A percentile compares a stretch with the other conserved stretches of the same genome.
phyloP scores from a whole-genome alignment of 73 alveolate species.

The Symbiodinium natans region DNA sequence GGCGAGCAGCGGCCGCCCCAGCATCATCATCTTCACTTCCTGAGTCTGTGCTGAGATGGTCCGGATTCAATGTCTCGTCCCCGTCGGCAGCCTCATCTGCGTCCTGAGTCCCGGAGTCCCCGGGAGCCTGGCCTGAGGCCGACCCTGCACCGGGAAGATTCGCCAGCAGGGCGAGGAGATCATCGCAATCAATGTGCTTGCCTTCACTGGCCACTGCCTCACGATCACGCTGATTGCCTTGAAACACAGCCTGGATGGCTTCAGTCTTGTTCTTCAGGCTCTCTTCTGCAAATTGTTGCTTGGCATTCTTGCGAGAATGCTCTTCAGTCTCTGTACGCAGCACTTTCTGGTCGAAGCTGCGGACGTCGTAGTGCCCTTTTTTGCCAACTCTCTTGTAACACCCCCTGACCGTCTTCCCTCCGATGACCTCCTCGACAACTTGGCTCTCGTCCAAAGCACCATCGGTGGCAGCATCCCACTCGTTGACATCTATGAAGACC shows the following conservation, averaged over 20 bases:
- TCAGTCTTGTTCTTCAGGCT: neutral
- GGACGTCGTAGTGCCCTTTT: neutral
- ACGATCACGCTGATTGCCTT: neutral
- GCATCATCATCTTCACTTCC: neutral
- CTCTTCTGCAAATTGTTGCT: neutral
- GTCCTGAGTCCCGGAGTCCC: neutral
- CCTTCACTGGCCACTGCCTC: conserved; percentile 17
- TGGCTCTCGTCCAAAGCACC: conserved; percentile 9
- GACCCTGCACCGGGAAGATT: neutral
- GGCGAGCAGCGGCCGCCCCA: neutral
- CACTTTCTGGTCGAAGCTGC: neutral
- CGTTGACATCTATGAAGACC: neutral
- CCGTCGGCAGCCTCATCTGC: neutral
- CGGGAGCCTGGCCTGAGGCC: neutral
- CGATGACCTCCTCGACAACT: neutral
- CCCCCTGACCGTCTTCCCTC: conserved; percentile 1
- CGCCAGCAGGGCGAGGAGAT: neutral
- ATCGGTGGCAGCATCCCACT: neutral
- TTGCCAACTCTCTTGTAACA: neutral
- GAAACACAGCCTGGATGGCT: neutral
- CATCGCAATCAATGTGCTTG: neutral
- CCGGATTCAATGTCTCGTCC: neutral
- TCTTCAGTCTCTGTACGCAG: neutral
- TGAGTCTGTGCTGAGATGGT: neutral
- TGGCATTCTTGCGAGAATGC: neutral